Evolutionary conservation across 305 asterid genomes (phyloP), one percentile per base, ranked within the genome.

Genomic region (Fraxinus baroniana): DNA sequence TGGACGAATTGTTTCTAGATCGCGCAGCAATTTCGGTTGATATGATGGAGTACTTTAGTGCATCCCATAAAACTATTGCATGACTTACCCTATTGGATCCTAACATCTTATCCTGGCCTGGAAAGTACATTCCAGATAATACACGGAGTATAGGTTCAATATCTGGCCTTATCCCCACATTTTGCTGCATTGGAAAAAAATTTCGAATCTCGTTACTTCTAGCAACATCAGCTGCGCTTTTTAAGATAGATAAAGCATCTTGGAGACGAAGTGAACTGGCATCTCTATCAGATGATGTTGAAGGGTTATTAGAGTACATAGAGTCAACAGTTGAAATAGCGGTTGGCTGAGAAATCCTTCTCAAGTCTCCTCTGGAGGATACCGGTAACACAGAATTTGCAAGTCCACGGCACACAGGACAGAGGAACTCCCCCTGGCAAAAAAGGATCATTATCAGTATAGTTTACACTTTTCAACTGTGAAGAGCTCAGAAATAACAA

Each of bases 391-490:
- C 91, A 32, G 95, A 91, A 82, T 97, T 94, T 75, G 98, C 96
- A 85, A 97, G 94, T 74, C 98, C 97, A 32, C 99, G 94, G 81
- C 99, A 97, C 71, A 93, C 98, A 37, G 99, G 99, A 89, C 99
- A 97, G 74, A 97, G 96, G 90, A 97, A 94, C 90, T 97, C 98
- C 79, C 98, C 98, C 99, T 97, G 88, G 82, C 78, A 84, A 88
- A 78, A 85, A 35, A 35, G 37, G 83, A 84, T 44, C 76, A 71
- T 82, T 72, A 70, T 75, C 75, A 85, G 80, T 76, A 44, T 66
- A 66, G 4, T 26, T 66, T 66, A 7, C 73, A 81, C 84, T 76
- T 62, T 60, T 52, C 81, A 84, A 80, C 66, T 74, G 55, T 28
- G 77, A 81, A 81, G 84, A 44, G 10, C 70, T 18, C 22, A 74